These are phyloP conservation scores for Aspergillus sclerotioniger DNA, from an alignment of 495 filamentous ascomycete species.

Conservation along the genomic window DNA sequence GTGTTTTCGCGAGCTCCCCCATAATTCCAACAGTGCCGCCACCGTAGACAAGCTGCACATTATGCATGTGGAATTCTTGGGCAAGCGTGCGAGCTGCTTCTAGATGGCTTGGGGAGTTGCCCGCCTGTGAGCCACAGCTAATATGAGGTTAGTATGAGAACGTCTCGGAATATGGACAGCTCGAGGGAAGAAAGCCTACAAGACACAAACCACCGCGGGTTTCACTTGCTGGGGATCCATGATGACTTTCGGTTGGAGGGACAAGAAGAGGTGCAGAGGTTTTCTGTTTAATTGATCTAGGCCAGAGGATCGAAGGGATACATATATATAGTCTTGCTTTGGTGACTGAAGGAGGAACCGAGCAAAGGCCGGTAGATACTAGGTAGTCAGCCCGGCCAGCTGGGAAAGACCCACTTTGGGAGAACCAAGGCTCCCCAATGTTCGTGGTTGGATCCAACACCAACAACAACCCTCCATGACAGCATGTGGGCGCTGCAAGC, in stretches of 20 bases:
- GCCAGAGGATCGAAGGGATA: too few species aligned
- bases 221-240: not conserved
- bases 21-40: conserved; percentile 93
- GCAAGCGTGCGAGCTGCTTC: conserved; percentile 79
- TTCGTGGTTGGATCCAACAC: too few species aligned
- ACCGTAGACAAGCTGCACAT: conserved; percentile 84
- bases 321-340: too few species aligned
- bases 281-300: not conserved
- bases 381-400: too few species aligned
- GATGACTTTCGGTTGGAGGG: not conserved
- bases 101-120: conserved; percentile 54
- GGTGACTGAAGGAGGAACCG: too few species aligned
- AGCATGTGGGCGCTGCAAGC: too few species aligned
- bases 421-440: too few species aligned
- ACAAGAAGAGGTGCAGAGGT: not conserved
- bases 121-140: conserved; percentile 1
- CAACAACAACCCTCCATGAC: too few species aligned
- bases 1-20: conserved; percentile 84
- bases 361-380: too few species aligned
- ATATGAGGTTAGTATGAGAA: not conserved
- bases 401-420: too few species aligned
- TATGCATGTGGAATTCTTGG: conserved; percentile 65
- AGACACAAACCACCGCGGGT: not conserved
- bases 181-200: not conserved
- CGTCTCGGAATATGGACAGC: not conserved